Evolutionary conservation across 257 asterid genomes (phyloP).

Genomic region (Solanum habrochaites): DNA sequence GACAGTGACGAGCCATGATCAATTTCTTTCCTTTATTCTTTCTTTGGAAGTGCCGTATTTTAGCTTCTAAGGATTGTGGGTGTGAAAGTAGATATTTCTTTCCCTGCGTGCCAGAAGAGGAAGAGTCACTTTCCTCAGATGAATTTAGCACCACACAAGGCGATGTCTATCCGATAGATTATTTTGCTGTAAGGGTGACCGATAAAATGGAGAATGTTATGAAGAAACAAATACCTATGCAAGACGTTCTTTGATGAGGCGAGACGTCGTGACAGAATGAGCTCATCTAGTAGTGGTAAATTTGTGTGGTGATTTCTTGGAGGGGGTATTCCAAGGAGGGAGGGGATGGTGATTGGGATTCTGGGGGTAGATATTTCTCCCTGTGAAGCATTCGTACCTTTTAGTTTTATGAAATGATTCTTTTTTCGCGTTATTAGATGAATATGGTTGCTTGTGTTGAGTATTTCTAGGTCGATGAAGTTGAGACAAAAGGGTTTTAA

Average conservation of each 20-base stretch:
- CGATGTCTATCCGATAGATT: slow-evolving; percentile 79
- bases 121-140: slow-evolving; percentile 87
- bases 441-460: neutral
- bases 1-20: no score
- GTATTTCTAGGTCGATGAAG: neutral
- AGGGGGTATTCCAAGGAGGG: no score
- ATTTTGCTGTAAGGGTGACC: slow-evolving; percentile 71
- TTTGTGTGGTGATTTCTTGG: no score
- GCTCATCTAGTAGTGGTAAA: slow-evolving; percentile 83
- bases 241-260: slow-evolving; percentile 83
- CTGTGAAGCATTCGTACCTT: slow-evolving; percentile 40
- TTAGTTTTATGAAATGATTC: neutral
- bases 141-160: slow-evolving; percentile 83
- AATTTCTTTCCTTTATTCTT: no score
- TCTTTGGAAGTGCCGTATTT: neutral
- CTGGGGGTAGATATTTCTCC: no score
- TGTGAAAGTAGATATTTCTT: neutral
- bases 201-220: slow-evolving; percentile 88
- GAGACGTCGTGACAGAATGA: slow-evolving; percentile 76
- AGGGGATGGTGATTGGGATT: no score
- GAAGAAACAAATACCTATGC: slow-evolving; percentile 92
- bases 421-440: neutral
- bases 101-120: slow-evolving; percentile 73
- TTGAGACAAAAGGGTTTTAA: neutral
- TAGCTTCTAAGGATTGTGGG: neutral